Evolutionary conservation across 495 filamentous ascomycete genomes (phyloP), one percentile per base, ranked within the genome.

Genomic region (Penicillium paxilli): DNA sequence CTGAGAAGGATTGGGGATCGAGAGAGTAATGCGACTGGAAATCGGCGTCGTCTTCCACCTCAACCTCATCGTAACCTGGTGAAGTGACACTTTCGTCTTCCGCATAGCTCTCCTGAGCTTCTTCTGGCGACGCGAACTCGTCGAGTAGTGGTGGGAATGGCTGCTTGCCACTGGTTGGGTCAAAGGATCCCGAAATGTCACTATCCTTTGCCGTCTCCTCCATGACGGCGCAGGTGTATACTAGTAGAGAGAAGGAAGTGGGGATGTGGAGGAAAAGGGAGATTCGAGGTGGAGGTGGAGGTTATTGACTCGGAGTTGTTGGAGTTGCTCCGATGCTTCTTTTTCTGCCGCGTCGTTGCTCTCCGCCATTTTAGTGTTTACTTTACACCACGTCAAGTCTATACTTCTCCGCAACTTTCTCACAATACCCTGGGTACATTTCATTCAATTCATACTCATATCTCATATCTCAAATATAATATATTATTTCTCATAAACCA

Each of bases 1-100:
- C 70, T 0, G 74, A 77, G n/a, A 73, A 62, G 0, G 69, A 72
- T 44, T 72, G 69, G 16, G 71, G 62, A 26, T 74, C 71, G 14
- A 72, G 48, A 7, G 70, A 78, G 45, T 76, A 77, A 11, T 79
- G 75, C 7, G 77, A 76, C 44, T 77, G 75, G 47, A 77, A 78
- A 40, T 78, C 76, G 2, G 66, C 72, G 52, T 77, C 75, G 35
- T 76, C 71, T 22, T 68, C 73, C 7, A 65, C 69, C 28, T 76
- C 69, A 26, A 67, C 51, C 26, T 67, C 68, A 7, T 59, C 59
- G 55, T 70, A 68, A 30, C 63, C 57, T 3, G 63, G 64, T 12
- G 65, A 71, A 23, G 56, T 64, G 20, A 66, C 37, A 17, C 66
- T 65, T 38, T 66, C 70, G 25, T 71, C 69, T 26, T 66, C 59